Base-by-base conservation (phyloP, 73 alveolate species). In the Paramecium tetraurelia region DNA sequence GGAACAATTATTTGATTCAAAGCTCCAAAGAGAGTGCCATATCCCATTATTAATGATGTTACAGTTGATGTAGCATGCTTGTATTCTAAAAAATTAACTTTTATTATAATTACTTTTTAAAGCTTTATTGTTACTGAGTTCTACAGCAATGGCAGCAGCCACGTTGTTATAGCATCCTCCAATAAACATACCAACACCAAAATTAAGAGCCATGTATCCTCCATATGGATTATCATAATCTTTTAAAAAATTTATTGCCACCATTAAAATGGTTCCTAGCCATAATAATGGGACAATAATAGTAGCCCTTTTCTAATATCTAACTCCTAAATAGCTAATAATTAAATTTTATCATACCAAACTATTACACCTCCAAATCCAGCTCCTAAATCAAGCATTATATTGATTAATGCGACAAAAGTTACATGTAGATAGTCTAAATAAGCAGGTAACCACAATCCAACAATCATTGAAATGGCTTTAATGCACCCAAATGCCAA, bases 251-350 rank as follows among this genome's bases (percentile, higher is more conserved):
- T 75, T 75, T 5, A 75, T 75, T 2, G 46, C 35, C 27, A 75
- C 87, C 87, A 75, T 75, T 22, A 75, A 41, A 11, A 75, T 75
- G 35, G 87, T 75, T 36, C 87, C 87, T 75, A 75, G 20, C 87
- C 87, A 75, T 36, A 75, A 75, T 21, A 38, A 29, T 9, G 87
- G 87, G 0, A 75, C 87, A 38, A 75, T 75, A 11, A 75, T 38
- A 4, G 87, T 75, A 4, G 87, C 58, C n/a, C 87, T 75, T 36
- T 75, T 75, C 8, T 38, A 21, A n/a, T 38, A 75, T 21, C 1
- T 21, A 4, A 29, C 38, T 21, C 87, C 87, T 38, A 41, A 36
- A 36, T 75, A 75, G 21, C 84, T 63, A 27, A 63, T 18, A 18
- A 18, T 18, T 53, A 18, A 53, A 2, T 27, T 20, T 63, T 18